phyloP scores from a whole-genome alignment of 1,139 yeast genomes.

The Saccharomyces hybrid region DNA sequence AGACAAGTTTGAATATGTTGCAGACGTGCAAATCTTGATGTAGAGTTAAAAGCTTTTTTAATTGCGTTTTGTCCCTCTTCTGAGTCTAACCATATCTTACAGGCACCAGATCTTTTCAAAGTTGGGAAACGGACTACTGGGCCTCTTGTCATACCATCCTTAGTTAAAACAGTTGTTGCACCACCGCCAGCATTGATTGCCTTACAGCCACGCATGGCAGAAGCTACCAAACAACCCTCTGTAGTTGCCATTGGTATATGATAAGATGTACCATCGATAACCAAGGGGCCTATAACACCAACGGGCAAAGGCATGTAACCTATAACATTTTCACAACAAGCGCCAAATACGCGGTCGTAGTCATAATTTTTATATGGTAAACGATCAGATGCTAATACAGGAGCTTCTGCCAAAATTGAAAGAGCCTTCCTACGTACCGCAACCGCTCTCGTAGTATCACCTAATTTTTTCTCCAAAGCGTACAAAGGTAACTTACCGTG shows the following conservation, averaged over 20 bases:
- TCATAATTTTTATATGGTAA: conserved; percentile 82
- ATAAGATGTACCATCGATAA: conserved; percentile 77
- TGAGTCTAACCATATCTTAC: conserved; percentile 91
- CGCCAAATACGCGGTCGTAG: conserved; percentile 93
- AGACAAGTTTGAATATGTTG: conserved; percentile 86
- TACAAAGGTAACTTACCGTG: conserved; percentile 81
- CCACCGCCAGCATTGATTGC: conserved; percentile 98
- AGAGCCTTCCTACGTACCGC: conserved; percentile 86
- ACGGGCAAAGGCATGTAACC: conserved; percentile 95
- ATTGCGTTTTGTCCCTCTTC: conserved; percentile 81
- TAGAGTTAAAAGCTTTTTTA: conserved; percentile 89
- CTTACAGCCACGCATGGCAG: conserved; percentile 98
- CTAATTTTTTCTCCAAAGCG: conserved; percentile 87
- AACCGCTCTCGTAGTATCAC: conserved; percentile 86
- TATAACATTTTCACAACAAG: conserved; percentile 97
- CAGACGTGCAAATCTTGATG: conserved; percentile 93
- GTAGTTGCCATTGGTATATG: conserved; percentile 99
- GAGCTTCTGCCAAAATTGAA: conserved; percentile 74
- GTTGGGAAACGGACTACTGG: conserved; percentile 90
- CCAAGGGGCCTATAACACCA: conserved; percentile 95
- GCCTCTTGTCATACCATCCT: conserved; percentile 98
- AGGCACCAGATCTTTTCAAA: conserved; percentile 83
- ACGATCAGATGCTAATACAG: conserved; percentile 61
- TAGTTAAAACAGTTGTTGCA: conserved; percentile 81
- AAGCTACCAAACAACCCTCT: conserved; percentile 96